phyloP scores from a whole-genome alignment of 129 eudicot species.

The Flaveria robusta region DNA sequence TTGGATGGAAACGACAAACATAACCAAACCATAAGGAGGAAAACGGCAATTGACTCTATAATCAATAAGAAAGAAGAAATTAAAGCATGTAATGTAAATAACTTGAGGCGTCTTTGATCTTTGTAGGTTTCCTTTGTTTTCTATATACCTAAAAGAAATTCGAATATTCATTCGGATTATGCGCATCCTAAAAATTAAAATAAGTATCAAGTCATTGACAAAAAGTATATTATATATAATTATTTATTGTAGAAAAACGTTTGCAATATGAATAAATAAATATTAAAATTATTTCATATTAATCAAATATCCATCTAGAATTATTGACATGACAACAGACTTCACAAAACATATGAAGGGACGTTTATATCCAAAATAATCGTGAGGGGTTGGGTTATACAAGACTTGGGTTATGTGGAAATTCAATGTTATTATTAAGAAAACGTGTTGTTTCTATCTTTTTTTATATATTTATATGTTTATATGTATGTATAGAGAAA shows the following conservation, averaged over 20 bases:
- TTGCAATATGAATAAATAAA: background rate
- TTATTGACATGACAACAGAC: background rate
- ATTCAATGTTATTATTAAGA: too few relatives aligned
- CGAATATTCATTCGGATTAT: conserved; percentile 5
- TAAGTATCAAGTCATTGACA: background rate
- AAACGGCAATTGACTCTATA: too few relatives aligned
- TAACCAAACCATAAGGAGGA: too few relatives aligned
- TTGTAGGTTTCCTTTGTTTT: conserved; percentile 5
- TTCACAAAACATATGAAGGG: background rate
- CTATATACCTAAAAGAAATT: background rate
- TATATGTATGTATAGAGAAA: too few relatives aligned
- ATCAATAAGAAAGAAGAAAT: too few relatives aligned
- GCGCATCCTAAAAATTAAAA: background rate
- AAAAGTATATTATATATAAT: background rate
- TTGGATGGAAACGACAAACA: too few relatives aligned
- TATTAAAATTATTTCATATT: background rate
- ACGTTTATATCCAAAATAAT: background rate
- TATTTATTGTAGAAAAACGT: background rate
- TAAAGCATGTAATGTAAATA: background rate
- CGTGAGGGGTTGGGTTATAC: too few relatives aligned
- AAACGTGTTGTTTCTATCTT: too few relatives aligned
- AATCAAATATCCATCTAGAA: too few relatives aligned
- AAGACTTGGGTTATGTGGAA: too few relatives aligned
- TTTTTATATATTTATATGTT: too few relatives aligned
- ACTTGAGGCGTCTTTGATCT: background rate